Percentiles rank a stretch among this genome's conserved stretches.
Conservation (phyloP, 352 stramenopile genomes). For the Phytophthora brassicae region DNA sequence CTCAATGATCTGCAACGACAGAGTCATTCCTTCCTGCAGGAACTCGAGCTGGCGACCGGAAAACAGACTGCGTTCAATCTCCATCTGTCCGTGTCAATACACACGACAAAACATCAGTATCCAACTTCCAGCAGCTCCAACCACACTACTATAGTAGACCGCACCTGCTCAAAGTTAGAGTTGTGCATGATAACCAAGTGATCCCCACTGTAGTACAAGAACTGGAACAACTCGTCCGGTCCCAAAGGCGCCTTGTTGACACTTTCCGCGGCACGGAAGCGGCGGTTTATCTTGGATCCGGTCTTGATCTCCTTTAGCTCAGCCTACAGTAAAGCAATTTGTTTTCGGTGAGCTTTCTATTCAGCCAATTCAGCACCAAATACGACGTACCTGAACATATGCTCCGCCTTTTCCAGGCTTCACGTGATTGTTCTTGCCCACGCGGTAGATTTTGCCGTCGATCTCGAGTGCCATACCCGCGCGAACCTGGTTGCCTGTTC, state of each 20-base stretch:
- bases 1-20: conserved; percentile 87
- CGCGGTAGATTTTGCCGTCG: conserved; percentile 82
- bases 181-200: conserved; percentile 88
- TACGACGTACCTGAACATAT: conserved; percentile 59
- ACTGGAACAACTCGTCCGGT: conserved; percentile 77
- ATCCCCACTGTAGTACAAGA: conserved; percentile 76
- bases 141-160: not conserved
- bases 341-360: conserved; percentile 4
- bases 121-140: not conserved
- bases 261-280: conserved; percentile 79
- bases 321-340: conserved; percentile 31
- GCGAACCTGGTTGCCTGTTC: conserved; percentile 78
- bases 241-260: conserved; percentile 79
- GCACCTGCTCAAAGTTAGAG: conserved; percentile 78
- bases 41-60: conserved; percentile 77
- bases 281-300: conserved; percentile 78
- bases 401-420: conserved; percentile 85
- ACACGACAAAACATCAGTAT: not conserved
- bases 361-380: not conserved
- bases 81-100: conserved; percentile 44
- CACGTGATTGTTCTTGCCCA: conserved; percentile 83
- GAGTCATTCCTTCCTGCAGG: conserved; percentile 73
- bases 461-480: conserved; percentile 83
- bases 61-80: conserved; percentile 72
- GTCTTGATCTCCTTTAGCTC: conserved; percentile 89